These are phyloP conservation scores for Cryptomeria japonica DNA, from an alignment of 75 land plant genomes.

Conservation along the genomic window DNA sequence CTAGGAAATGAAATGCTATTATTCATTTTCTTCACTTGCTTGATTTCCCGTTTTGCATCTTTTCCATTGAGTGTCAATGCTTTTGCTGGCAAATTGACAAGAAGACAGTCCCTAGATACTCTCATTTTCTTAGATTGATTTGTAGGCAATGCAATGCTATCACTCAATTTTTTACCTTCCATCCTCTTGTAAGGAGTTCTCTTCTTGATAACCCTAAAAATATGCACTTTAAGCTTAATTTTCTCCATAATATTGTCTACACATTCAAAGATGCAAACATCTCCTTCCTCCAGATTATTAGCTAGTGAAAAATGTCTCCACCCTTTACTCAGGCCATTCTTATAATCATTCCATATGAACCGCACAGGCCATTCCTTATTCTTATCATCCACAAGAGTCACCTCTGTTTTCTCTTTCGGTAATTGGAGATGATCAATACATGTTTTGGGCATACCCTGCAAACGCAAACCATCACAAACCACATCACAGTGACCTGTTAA, in stretches of 20 bases:
- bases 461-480: neutral
- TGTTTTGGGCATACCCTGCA: neutral
- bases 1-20: neutral
- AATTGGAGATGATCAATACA: neutral
- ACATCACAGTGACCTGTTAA: neutral
- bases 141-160: neutral
- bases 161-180: neutral
- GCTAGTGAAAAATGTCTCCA: constrained; percentile 18
- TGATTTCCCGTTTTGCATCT: neutral
- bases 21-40: neutral
- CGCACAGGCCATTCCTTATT: neutral
- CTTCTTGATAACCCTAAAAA: constrained; percentile 15
- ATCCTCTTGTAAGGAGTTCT: constrained; percentile 6
- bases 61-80: neutral
- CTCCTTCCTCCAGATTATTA: constrained; percentile 25
- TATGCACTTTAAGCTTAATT: constrained; percentile 14
- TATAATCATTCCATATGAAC: neutral
- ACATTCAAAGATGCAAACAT: constrained; percentile 18
- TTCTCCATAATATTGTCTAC: neutral
- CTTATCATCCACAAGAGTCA: neutral
- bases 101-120: neutral
- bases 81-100: neutral
- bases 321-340: neutral
- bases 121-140: neutral
- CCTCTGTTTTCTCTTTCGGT: neutral